A percentile compares a stretch with the other conserved stretches of the same genome.
Evolutionary conservation across 2,329 filamentous ascomycete species (phyloP).

Genomic region (Phaeosphaeriaceae sp.): DNA sequence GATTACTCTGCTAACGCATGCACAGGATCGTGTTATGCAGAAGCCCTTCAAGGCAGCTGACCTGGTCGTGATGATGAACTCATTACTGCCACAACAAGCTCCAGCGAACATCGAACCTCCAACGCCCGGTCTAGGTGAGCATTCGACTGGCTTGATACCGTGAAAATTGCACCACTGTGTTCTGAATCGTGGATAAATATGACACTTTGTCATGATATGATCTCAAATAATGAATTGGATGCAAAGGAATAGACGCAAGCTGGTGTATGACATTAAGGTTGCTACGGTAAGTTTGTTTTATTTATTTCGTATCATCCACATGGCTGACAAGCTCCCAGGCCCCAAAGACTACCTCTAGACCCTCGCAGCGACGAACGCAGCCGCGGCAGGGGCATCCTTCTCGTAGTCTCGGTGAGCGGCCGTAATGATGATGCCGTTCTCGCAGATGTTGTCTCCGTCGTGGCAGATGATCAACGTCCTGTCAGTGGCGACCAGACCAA

Average conservation of each 20-base stretch:
- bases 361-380: conserved; percentile 27
- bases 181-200: neutral
- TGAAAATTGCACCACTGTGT: conserved; percentile 9
- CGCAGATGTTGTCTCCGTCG: conserved; percentile 44
- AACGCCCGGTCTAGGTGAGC: conserved; percentile 15
- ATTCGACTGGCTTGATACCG: conserved; percentile 21
- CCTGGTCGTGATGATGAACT: conserved; percentile 45
- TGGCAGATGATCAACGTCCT: conserved; percentile 48
- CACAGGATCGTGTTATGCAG: conserved; percentile 44
- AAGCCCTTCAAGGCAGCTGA: conserved; percentile 47
- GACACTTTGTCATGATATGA: neutral
- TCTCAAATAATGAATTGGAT: neutral
- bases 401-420: conserved; percentile 34
- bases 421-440: conserved; percentile 32
- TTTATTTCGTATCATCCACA: neutral
- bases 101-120: conserved; percentile 26
- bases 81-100: conserved; percentile 30
- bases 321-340: neutral
- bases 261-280: neutral
- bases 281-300: neutral
- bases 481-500: conserved; percentile 35
- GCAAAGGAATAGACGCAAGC: neutral
- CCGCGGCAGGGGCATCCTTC: conserved; percentile 30
- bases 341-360: conserved; percentile 7
- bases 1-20: conserved; percentile 5